Evolutionary conservation across 768 basidiomycete genomes (phyloP), one percentile per base, ranked within the genome.

Genomic region (Lactarius pseudohatsudake): DNA sequence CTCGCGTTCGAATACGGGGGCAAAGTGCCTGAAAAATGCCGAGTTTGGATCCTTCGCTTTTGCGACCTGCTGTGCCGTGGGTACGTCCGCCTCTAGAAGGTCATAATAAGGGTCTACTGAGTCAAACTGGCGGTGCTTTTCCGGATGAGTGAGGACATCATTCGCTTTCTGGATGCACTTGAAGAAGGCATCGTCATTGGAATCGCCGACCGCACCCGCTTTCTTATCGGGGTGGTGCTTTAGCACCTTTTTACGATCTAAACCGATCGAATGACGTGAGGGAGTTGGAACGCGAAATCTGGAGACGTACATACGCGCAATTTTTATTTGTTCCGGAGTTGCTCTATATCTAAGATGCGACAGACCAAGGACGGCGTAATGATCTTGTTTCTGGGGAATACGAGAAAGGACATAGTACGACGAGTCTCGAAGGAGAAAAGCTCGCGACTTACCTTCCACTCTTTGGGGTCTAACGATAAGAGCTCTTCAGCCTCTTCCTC

Each of bases 111-210:
- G 91, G 78, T 99, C 96, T 62, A 97, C 93, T 2, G 94, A 96
- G 78, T 99, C 97, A 79, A 96, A 99, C 76, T 98, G 95, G 57
- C 92, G 88, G 64, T 94, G 87, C 73, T 88, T 88, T 75, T 98
- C 94, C 26, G 86, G 74, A 78, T 96, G 84, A 55, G 88, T 89
- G 64, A 99, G 88, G 50, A 94, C 89, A 72, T 99, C 97, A 78
- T 91, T 86, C n/a, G 96, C 96, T 78, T 99, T 99, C 80, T 92
- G 89, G 71, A 99, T 98, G 77, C 97, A 99, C 79, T 99, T 99
- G 91, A 99, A 99, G 83, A 99, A 98, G 0, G 88, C 89, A 73
- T 99, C 96, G 77, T 98, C 96, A 80, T 98, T 96, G 61, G 92
- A 88, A 71, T 90, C 89, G 72, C 87, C 85, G 56, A 85, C 84